Evolutionary conservation across 2,329 filamentous ascomycete genomes (phyloP).

Genomic region (Balansia obtecta): DNA sequence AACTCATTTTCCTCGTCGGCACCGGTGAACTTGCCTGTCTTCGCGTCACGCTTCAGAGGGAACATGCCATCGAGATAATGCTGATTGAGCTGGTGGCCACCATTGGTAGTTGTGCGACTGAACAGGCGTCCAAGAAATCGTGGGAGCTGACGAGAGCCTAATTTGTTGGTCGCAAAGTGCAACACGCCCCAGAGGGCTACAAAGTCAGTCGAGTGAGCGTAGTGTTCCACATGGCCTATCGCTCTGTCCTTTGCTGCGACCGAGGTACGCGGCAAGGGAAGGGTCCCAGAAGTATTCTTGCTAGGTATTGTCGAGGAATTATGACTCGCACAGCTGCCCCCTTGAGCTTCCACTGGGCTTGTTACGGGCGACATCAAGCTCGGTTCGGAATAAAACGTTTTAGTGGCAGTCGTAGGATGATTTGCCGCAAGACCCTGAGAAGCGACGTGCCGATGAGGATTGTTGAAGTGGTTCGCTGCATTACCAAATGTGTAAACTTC

Average conservation of each 20-base stretch:
- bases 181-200: slow-evolving; percentile 65
- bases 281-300: slow-evolving; percentile 9
- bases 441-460: slow-evolving; percentile 44
- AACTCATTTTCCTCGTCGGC: slow-evolving; percentile 41
- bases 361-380: slow-evolving; percentile 15
- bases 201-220: slow-evolving; percentile 62
- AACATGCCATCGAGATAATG: slow-evolving; percentile 53
- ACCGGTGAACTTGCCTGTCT: slow-evolving; percentile 28
- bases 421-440: slow-evolving; percentile 26
- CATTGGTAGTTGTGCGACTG: slow-evolving; percentile 33
- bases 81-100: slow-evolving; percentile 47
- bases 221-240: slow-evolving; percentile 68
- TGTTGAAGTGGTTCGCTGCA: slow-evolving; percentile 73
- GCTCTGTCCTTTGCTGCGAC: slow-evolving; percentile 32
- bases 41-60: slow-evolving; percentile 31
- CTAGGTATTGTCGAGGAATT: slow-evolving; percentile 11
- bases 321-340: slow-evolving; percentile 7
- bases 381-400: slow-evolving; percentile 24
- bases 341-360: slow-evolving; percentile 12
- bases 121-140: slow-evolving; percentile 53
- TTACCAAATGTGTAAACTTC: slow-evolving; percentile 72
- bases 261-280: slow-evolving; percentile 23
- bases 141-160: slow-evolving; percentile 33
- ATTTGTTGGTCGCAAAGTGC: slow-evolving; percentile 43
- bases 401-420: slow-evolving; percentile 23